Evolutionary conservation across 2,329 filamentous ascomycete species (phyloP), one percentile per base, ranked within the genome.

Genomic region (Paecilomyces sp.): DNA sequence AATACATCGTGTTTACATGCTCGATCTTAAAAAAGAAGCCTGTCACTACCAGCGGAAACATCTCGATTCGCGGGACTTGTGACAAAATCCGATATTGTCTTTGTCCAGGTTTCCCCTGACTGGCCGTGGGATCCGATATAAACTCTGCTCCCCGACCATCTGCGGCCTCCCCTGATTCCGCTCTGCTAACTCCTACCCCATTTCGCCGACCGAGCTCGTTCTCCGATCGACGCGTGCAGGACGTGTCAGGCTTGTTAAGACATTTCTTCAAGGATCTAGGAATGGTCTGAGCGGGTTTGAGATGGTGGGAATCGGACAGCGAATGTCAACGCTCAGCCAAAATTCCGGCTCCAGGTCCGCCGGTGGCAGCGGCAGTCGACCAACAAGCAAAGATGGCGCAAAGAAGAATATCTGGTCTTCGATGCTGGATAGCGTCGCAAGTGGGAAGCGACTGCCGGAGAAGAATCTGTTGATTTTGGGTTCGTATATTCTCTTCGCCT

Each of bases 331-430:
- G 56, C 66, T 71, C 64, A 75, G 67, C 65, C 71, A 74, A 61
- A 71, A 67, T 65, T 69, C 68, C 60, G 71, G 69, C 57, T 66
- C 68, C 56, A 72, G 70, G 63, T 64, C 64, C 60, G 66, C 64
- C 58, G 59, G 66, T 51, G 67, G 68, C 58, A 66, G 65, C 58
- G 71, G 72, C 63, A 77, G 75, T 68, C 72, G 75, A 56, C 73
- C 77, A 34, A 71, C 75, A 36, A 82, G 80, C 75, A 88, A 89
- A 67, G 88, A 88, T 74, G 78, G 78, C 53, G 77, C 79, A 64
- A 92, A 91, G 79, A 91, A 90, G 77, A 91, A 96, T 72, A 88
- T 97, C 76, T 97, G 93, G 93, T 92, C 89, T 62, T 92, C 91
- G 53, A 91, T 97, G 89, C 83, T 97, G 66, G 91, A 95, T 75